phyloP scores from a whole-genome alignment of 257 asterid genomes.

The Nicotiana otophora region DNA sequence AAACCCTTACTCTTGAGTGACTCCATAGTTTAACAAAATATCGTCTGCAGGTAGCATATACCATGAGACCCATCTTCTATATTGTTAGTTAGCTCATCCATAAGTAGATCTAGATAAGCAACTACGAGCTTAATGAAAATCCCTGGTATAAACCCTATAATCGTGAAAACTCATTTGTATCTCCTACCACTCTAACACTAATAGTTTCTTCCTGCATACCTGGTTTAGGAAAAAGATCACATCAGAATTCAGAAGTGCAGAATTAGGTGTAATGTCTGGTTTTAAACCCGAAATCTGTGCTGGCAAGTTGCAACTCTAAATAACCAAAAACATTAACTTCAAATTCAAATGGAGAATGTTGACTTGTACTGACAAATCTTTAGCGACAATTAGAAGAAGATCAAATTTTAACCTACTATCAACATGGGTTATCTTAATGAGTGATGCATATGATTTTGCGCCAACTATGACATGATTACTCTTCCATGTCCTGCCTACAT shows the following conservation, averaged over 20 bases:
- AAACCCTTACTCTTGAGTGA: too few species aligned
- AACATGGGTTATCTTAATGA: neutral
- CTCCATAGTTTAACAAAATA: neutral
- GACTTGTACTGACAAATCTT: neutral
- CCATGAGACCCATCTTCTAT: neutral
- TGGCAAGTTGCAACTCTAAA: neutral
- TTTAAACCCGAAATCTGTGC: neutral
- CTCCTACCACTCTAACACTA: neutral
- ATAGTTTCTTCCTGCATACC: neutral
- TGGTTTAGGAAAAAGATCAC: neutral
- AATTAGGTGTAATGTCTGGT: neutral
- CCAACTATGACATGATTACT: neutral
- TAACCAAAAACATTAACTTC: neutral
- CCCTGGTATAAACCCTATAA: neutral
- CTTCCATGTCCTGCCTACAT: neutral
- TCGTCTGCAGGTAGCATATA: neutral
- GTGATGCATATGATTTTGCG: neutral
- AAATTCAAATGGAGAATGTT: neutral
- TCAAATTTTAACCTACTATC: neutral
- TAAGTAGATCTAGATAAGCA: neutral
- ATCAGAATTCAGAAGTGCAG: neutral
- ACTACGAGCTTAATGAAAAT: neutral
- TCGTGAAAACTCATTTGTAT: neutral
- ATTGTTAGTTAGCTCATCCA: neutral
- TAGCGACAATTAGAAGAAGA: neutral